Evolutionary conservation across 2,329 filamentous ascomycete species (phyloP).

Genomic region (Aspergillus sp.): DNA sequence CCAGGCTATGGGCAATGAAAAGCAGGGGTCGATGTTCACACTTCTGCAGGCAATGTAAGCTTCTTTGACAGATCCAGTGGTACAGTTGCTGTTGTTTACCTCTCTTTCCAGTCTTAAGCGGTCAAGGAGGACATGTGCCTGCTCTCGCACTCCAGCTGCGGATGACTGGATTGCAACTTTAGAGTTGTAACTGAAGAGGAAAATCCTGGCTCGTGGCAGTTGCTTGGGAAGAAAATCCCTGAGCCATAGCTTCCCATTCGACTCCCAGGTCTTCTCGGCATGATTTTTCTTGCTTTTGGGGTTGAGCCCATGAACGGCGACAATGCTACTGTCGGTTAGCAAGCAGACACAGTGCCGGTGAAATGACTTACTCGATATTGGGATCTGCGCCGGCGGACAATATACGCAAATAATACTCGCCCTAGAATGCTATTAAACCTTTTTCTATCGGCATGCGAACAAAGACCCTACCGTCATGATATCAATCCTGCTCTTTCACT

Average conservation of each 20-base stretch:
- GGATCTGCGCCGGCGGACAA: slow-evolving; percentile 13
- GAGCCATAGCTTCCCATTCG: slow-evolving; percentile 21
- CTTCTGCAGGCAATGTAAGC: background rate
- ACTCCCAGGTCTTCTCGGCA: slow-evolving; percentile 23
- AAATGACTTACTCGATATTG: slow-evolving; percentile 13
- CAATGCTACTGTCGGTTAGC: slow-evolving; percentile 17
- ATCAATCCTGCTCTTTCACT: background rate
- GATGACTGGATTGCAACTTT: slow-evolving; percentile 28
- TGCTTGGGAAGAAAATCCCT: slow-evolving; percentile 24
- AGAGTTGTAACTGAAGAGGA: slow-evolving; percentile 32
- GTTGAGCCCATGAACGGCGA: slow-evolving; percentile 27
- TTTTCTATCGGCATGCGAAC: background rate
- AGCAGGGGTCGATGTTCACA: slow-evolving; percentile 24
- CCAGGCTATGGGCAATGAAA: slow-evolving; percentile 32
- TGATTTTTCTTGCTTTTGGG: slow-evolving; percentile 19
- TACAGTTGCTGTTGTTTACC: background rate
- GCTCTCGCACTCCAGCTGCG: slow-evolving; percentile 22
- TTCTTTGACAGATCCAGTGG: background rate
- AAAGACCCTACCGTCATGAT: background rate
- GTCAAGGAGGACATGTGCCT: slow-evolving; percentile 22
- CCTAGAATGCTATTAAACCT: background rate
- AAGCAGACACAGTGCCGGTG: background rate
- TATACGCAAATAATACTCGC: slow-evolving; percentile 11
- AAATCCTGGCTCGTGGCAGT: slow-evolving; percentile 25
- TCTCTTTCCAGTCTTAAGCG: slow-evolving; percentile 18